These are phyloP conservation scores for Oryza punctata DNA, from an alignment of 176 grass and related monocot species.

Conservation along the genomic window DNA sequence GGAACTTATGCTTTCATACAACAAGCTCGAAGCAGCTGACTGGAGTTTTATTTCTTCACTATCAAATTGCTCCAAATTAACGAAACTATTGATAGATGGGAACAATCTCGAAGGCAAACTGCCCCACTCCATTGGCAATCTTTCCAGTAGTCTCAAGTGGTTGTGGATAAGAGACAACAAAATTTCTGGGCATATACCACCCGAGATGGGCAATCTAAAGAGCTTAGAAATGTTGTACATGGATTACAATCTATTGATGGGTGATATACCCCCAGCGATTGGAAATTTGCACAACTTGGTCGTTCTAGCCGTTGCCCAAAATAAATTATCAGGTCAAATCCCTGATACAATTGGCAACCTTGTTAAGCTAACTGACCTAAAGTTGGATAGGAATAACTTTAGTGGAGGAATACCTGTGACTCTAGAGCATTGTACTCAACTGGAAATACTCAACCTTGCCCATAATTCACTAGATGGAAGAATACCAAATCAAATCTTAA, in stretches of 20 bases:
- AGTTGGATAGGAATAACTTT: slow-evolving; percentile 33
- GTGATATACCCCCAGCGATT: slow-evolving; percentile 27
- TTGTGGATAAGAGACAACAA: slow-evolving; percentile 31
- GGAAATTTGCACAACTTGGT: slow-evolving; percentile 21
- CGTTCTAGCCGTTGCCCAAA: neutral
- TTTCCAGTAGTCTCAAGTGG: slow-evolving; percentile 25
- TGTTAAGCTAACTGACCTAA: slow-evolving; percentile 31
- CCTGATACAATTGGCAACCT: slow-evolving; percentile 39
- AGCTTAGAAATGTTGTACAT: slow-evolving; percentile 30
- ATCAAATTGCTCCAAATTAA: slow-evolving; percentile 7
- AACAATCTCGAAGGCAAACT: slow-evolving; percentile 35
- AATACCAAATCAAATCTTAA: slow-evolving; percentile 49
- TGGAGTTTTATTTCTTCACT: slow-evolving; percentile 39
- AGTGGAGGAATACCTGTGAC: neutral
- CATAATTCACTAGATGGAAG: slow-evolving; percentile 38
- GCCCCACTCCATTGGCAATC: slow-evolving; percentile 18
- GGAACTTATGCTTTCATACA: slow-evolving; percentile 8
- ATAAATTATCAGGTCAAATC: slow-evolving; percentile 32
- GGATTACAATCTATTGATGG: slow-evolving; percentile 44
- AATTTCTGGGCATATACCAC: slow-evolving; percentile 17
- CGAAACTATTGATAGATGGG: slow-evolving; percentile 18
- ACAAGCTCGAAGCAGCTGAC: slow-evolving; percentile 37
- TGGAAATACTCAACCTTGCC: slow-evolving; percentile 31
- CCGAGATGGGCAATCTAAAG: slow-evolving; percentile 27
- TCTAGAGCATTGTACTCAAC: slow-evolving; percentile 21